Percentiles rank a stretch among this genome's conserved stretches.
Conservation (phyloP, 129 eudicot species). For the Pittosporum tobira region DNA sequence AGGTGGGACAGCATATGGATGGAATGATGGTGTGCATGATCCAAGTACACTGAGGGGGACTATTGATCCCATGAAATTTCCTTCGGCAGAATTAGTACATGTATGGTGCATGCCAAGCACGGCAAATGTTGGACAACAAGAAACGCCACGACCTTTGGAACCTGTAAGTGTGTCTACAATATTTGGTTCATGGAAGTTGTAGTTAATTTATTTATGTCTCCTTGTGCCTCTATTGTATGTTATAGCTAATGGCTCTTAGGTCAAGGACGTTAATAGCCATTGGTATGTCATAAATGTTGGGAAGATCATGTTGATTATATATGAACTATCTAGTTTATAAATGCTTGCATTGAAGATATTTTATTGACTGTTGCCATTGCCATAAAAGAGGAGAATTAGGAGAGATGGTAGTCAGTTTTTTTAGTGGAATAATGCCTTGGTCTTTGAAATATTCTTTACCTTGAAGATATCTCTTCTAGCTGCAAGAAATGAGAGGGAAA, state of each 20-base stretch:
- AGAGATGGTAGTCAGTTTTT: not conserved
- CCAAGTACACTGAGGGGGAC: constrained; percentile 45
- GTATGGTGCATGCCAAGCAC: constrained; percentile 97
- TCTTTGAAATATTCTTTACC: constrained; percentile 17
- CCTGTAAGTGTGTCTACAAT: constrained; percentile 43
- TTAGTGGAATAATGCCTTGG: not conserved
- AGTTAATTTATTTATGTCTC: not conserved
- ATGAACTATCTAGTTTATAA: too few species aligned
- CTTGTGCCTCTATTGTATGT: not conserved
- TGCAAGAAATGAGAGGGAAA: constrained; percentile 97
- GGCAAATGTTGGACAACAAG: constrained; percentile 91
- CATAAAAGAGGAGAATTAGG: too few species aligned
- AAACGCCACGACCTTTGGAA: constrained; percentile 73
- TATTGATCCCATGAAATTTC: constrained; percentile 70
- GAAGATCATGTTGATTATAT: too few species aligned
- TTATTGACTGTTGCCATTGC: too few species aligned
- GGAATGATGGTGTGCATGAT: constrained; percentile 59
- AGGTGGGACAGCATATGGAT: constrained; percentile 96
- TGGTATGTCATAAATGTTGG: too few species aligned
- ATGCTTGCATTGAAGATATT: too few species aligned
- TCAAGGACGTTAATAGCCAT: too few species aligned
- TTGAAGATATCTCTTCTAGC: constrained; percentile 85
- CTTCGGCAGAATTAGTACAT: constrained; percentile 69
- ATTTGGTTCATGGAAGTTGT: not conserved
- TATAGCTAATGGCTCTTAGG: not conserved